Conservation (phyloP, 257 asterid species). For the Salvia splendens region DNA sequence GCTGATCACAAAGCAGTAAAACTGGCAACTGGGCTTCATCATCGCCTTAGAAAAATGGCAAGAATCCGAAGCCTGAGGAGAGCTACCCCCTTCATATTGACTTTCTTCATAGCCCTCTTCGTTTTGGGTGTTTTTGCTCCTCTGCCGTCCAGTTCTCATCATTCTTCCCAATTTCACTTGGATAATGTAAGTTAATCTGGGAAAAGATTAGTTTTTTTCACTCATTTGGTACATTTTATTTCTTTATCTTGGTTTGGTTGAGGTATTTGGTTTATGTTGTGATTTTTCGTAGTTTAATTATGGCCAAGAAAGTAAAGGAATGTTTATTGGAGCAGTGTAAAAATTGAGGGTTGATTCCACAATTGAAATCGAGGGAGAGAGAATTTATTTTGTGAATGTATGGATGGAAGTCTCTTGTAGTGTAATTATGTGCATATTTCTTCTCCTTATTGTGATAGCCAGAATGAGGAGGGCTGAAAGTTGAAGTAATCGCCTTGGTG, state of each 20-base stretch:
- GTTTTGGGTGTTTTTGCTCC: conserved; percentile 59
- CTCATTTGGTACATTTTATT: neutral
- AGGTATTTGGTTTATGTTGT: conserved; percentile 3
- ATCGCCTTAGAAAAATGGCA: conserved; percentile 42
- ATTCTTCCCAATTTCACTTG: conserved; percentile 36
- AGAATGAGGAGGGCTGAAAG: neutral
- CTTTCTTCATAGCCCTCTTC: conserved; percentile 43
- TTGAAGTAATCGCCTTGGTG: too few relatives aligned
- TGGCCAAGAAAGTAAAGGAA: conserved; percentile 21
- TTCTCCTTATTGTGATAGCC: neutral
- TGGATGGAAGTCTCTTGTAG: neutral
- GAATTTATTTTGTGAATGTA: too few relatives aligned
- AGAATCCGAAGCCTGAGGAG: conserved; percentile 35
- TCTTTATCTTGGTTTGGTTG: conserved; percentile 7
- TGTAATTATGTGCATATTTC: too few relatives aligned
- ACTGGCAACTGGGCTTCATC: conserved; percentile 35
- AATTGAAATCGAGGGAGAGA: neutral
- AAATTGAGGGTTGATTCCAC: neutral
- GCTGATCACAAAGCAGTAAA: neutral
- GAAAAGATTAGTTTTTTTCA: neutral
- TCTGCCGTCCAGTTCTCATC: conserved; percentile 53
- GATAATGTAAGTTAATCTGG: conserved; percentile 34
- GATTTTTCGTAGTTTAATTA: conserved; percentile 10
- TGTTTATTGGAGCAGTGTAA: neutral
- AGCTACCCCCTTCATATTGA: conserved; percentile 27